Conservation (phyloP, 164 flowering plant species). For the Tetracentron sinense region DNA sequence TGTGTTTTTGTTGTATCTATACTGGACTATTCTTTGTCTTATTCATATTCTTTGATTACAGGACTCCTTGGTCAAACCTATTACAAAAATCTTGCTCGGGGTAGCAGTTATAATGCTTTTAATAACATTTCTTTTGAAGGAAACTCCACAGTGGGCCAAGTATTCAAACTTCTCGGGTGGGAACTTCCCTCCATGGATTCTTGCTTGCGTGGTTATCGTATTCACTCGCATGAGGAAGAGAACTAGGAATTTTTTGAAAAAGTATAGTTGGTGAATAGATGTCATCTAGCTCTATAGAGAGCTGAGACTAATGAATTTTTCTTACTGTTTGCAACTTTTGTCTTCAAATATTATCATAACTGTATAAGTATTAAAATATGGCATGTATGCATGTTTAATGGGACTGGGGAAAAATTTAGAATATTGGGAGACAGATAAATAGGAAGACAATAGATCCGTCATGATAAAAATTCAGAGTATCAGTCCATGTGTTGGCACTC, state of each 20-base stretch:
- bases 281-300: no score
- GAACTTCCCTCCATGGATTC: constrained; percentile 84
- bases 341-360: no score
- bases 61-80: constrained; percentile 84
- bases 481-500: constrained; percentile 1
- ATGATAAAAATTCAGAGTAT: background rate
- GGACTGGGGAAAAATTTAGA: background rate
- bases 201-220: constrained; percentile 78
- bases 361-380: no score
- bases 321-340: no score
- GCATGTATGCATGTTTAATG: background rate
- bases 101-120: constrained; percentile 51
- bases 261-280: constrained; percentile 50
- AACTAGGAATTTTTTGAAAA: constrained; percentile 55
- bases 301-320: no score
- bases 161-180: constrained; percentile 39
- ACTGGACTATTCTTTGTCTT: no score
- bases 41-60: constrained; percentile 27
- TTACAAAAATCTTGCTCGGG: constrained; percentile 69
- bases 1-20: background rate
- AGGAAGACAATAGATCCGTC: background rate
- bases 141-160: constrained; percentile 65
- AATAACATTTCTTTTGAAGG: constrained; percentile 55
- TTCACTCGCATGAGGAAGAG: constrained; percentile 91
- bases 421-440: constrained; percentile 1